These are phyloP conservation scores for Hypoxylon sp. DNA, from an alignment of 2,329 filamentous ascomycete species.

Conservation along the genomic window DNA sequence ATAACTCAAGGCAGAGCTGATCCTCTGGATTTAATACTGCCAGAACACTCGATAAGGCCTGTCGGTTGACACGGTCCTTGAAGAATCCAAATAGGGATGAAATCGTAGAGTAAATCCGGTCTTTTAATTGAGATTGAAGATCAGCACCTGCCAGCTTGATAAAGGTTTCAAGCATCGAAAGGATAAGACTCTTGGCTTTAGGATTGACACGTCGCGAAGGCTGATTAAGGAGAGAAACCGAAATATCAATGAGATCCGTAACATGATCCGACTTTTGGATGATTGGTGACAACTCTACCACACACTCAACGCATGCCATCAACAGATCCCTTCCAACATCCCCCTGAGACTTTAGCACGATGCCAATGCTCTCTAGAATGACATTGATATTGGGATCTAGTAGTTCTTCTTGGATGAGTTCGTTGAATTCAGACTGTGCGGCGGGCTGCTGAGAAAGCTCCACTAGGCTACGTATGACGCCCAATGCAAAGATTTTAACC, in stretches of 20 bases:
- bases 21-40: conserved; percentile 77
- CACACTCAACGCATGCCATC: conserved; percentile 81
- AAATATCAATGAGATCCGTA: conserved; percentile 83
- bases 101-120: conserved; percentile 79
- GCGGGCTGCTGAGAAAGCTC: conserved; percentile 70
- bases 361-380: conserved; percentile 77
- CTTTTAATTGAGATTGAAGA: conserved; percentile 70
- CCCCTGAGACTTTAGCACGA: conserved; percentile 71
- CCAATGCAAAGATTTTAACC: conserved; percentile 85
- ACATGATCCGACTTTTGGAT: conserved; percentile 78
- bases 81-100: conserved; percentile 92
- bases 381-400: conserved; percentile 70
- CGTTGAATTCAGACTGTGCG: conserved; percentile 69
- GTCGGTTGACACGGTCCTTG: conserved; percentile 82
- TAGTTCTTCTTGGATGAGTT: conserved; percentile 69
- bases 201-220: conserved; percentile 87
- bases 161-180: conserved; percentile 86
- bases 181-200: conserved; percentile 83
- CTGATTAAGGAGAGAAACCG: conserved; percentile 85
- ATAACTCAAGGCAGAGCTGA: conserved; percentile 71
- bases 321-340: conserved; percentile 80
- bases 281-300: conserved; percentile 81
- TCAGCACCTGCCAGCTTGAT: conserved; percentile 74
- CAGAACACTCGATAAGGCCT: conserved; percentile 80
- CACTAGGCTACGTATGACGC: conserved; percentile 80